Evolutionary conservation across 306 rosid species (phyloP).

Genomic region (Vigna nakashimae): DNA sequence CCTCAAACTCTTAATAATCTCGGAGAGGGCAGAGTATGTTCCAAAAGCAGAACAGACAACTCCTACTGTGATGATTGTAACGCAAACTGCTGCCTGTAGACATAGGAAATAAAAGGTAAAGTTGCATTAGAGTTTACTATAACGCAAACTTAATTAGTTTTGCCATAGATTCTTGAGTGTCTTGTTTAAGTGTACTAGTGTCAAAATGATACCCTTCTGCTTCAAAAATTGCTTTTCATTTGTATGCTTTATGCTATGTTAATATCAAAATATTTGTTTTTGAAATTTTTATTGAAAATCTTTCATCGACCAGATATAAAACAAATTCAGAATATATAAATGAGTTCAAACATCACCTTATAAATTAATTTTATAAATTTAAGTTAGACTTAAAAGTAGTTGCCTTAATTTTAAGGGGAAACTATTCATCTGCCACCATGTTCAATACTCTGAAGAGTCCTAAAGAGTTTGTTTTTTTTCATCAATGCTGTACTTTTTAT

Average conservation of each 20-base stretch:
- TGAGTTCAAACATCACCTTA: too few species aligned
- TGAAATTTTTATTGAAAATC: neutral
- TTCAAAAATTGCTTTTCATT: neutral
- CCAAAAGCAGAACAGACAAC: conserved; percentile 64
- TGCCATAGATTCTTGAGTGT: neutral
- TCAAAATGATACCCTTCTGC: neutral
- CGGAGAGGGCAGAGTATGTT: conserved; percentile 72
- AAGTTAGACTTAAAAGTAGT: too few species aligned
- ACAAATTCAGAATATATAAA: too few species aligned
- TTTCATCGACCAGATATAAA: too few species aligned
- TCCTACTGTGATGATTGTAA: conserved; percentile 66
- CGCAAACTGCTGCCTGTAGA: conserved; percentile 67
- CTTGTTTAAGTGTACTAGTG: neutral
- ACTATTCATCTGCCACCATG: neutral
- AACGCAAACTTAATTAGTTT: neutral
- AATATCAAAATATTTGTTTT: conserved; percentile 6
- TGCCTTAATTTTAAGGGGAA: too few species aligned
- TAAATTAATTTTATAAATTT: too few species aligned
- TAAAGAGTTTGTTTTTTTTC: neutral
- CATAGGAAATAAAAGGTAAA: neutral
- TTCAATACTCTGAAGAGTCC: neutral
- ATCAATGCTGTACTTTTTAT: neutral
- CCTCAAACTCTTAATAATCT: conserved; percentile 65
- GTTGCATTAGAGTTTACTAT: conserved; percentile 19
- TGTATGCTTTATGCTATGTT: neutral